A percentile compares a stretch with the other conserved stretches of the same genome.
These are phyloP conservation scores for Exophiala spinifera DNA, from an alignment of 2,329 filamentous ascomycete genomes.

Conservation along the genomic window DNA sequence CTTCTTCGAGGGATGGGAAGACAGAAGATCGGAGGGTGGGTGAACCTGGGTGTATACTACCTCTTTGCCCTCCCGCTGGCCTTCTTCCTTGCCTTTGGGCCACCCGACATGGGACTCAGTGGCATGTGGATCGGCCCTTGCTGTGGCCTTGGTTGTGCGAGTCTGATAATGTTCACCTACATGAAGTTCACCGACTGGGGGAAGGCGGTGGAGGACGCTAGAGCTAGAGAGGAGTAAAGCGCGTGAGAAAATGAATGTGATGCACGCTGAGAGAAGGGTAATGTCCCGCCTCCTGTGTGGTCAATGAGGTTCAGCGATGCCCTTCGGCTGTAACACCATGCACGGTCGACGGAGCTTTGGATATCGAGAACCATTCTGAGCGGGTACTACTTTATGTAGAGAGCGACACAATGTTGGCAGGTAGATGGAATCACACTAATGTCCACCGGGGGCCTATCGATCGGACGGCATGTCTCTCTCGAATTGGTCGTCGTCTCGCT, in stretches of 20 bases:
- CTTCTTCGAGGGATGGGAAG: slow-evolving; percentile 74
- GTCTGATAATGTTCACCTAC: slow-evolving; percentile 70
- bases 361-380: too few species aligned
- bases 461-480: too few species aligned
- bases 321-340: too few species aligned
- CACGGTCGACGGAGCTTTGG: too few species aligned
- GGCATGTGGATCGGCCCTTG: slow-evolving; percentile 66
- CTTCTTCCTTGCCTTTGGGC: slow-evolving; percentile 66
- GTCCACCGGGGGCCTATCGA: too few species aligned
- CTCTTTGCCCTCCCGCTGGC: slow-evolving; percentile 71
- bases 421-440: too few species aligned
- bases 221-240: slow-evolving; percentile 25
- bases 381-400: too few species aligned
- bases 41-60: slow-evolving; percentile 76
- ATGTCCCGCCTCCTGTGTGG: too few species aligned
- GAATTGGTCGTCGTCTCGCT: too few species aligned
- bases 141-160: slow-evolving; percentile 72
- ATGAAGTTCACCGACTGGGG: slow-evolving; percentile 51
- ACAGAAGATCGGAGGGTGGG: slow-evolving; percentile 76
- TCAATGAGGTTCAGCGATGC: too few species aligned
- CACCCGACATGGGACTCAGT: slow-evolving; percentile 62
- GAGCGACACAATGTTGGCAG: too few species aligned
- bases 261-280: too few species aligned
- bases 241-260: background rate
- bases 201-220: slow-evolving; percentile 52